phyloP scores from a whole-genome alignment of 495 filamentous ascomycete genomes.

The Neurospora tetraspora region DNA sequence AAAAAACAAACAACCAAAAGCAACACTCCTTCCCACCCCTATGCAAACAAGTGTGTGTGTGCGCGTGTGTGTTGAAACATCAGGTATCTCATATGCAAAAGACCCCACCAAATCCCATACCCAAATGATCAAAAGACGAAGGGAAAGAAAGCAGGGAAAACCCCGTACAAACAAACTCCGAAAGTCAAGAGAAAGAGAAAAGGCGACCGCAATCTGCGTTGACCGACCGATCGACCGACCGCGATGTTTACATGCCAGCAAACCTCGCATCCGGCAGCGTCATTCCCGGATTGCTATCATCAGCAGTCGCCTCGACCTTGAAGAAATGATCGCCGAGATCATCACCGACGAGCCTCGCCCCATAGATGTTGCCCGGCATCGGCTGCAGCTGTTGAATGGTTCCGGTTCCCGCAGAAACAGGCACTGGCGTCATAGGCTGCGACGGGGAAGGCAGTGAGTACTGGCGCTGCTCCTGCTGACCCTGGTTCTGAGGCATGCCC shows the following conservation, averaged over 20 bases:
- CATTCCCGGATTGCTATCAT: neutral
- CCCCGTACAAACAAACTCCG: neutral
- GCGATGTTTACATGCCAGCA: neutral
- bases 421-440: neutral
- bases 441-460: neutral
- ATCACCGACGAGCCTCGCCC: neutral
- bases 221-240: neutral
- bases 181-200: neutral
- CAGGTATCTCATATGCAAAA: neutral
- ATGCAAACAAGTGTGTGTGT: neutral
- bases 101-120: neutral
- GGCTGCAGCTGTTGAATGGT: neutral
- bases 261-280: neutral
- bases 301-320: neutral
- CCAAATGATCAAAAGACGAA: neutral
- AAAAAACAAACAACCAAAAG: neutral
- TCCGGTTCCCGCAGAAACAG: neutral
- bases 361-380: neutral
- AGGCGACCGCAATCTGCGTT: neutral
- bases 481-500: neutral
- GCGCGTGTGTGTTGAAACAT: neutral
- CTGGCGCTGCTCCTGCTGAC: neutral
- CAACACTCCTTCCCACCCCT: neutral
- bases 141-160: neutral
- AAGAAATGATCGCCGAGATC: neutral